Percentiles rank a stretch among this genome's conserved stretches.
Evolutionary conservation across 768 basidiomycete species (phyloP).

Genomic region (Amyloporia xantha): DNA sequence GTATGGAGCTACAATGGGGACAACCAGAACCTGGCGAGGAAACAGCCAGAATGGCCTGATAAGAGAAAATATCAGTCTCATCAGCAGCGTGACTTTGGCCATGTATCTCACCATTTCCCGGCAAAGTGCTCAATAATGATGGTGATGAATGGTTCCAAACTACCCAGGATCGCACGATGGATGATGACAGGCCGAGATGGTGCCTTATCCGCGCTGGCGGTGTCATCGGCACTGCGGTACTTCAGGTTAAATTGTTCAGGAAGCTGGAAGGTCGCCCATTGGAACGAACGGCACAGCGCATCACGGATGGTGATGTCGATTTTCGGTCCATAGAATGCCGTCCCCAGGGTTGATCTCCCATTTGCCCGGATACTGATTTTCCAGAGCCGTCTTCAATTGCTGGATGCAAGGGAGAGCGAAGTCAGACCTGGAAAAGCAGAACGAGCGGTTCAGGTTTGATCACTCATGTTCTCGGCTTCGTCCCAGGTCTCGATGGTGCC

Average conservation of each 20-base stretch:
- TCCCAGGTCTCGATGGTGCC: constrained; percentile 90
- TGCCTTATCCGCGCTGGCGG: constrained; percentile 46
- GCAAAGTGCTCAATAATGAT: constrained; percentile 97
- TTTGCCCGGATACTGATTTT: constrained; percentile 77
- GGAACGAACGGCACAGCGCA: constrained; percentile 88
- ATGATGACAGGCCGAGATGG: constrained; percentile 90
- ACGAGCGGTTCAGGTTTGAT: too few species aligned
- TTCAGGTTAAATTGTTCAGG: constrained; percentile 94
- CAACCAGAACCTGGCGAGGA: constrained; percentile 91
- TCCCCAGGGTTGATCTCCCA: constrained; percentile 96
- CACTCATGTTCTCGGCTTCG: constrained; percentile 67
- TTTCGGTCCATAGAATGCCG: constrained; percentile 98
- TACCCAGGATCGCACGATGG: constrained; percentile 93
- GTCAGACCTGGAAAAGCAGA: too few species aligned
- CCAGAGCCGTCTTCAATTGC: constrained; percentile 82
- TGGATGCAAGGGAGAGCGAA: constrained; percentile 22
- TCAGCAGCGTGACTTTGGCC: too few species aligned
- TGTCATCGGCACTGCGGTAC: constrained; percentile 76
- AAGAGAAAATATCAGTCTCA: not conserved
- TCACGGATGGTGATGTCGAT: constrained; percentile 97
- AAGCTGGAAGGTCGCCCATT: constrained; percentile 98
- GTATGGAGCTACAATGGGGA: constrained; percentile 86
- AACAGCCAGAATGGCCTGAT: constrained; percentile 96
- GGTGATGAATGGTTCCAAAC: constrained; percentile 91
- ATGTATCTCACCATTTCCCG: constrained; percentile 81